phyloP scores from a whole-genome alignment of 176 grass and related monocot species.

The Cenchrus purpureus region DNA sequence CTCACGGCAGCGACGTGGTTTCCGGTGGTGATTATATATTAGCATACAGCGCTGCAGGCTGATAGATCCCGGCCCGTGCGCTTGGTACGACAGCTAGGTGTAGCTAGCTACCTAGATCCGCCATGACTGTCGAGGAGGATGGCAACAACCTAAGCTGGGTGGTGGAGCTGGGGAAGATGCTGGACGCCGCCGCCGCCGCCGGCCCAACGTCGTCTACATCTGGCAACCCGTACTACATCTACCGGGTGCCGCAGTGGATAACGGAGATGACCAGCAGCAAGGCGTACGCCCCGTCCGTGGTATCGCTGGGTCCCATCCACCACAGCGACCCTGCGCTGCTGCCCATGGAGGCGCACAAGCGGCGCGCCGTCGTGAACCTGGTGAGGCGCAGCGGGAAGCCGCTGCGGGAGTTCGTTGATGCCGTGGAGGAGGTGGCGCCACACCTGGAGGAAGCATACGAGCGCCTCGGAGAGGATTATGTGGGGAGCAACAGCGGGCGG shows the following conservation, averaged over 20 bases:
- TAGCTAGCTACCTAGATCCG: too few species aligned
- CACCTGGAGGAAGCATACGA: conserved; percentile 30
- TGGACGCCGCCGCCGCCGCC: not conserved
- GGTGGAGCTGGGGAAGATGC: not conserved
- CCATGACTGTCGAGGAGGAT: too few species aligned
- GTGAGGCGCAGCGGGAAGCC: conserved; percentile 40
- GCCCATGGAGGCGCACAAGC: conserved; percentile 68
- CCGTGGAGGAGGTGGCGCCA: conserved; percentile 13
- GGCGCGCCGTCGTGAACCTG: conserved; percentile 38
- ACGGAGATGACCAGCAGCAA: conserved; percentile 19
- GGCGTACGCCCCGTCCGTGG: conserved; percentile 15
- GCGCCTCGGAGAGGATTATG: conserved; percentile 30
- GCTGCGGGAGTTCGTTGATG: conserved; percentile 16
- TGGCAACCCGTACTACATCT: conserved; percentile 35
- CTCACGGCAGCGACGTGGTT: too few species aligned
- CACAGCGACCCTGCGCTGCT: conserved; percentile 12
- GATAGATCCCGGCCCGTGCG: too few species aligned
- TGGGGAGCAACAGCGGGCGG: not conserved
- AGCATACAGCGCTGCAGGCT: too few species aligned
- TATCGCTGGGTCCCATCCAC: conserved; percentile 67
- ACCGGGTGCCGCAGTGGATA: conserved; percentile 42
- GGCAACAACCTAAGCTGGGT: too few species aligned
- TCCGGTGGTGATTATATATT: too few species aligned
- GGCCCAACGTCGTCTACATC: too few species aligned
- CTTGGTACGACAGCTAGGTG: too few species aligned